phyloP scores from a whole-genome alignment of 371 early-diverging fungal genomes.

The Mucor irregularis region DNA sequence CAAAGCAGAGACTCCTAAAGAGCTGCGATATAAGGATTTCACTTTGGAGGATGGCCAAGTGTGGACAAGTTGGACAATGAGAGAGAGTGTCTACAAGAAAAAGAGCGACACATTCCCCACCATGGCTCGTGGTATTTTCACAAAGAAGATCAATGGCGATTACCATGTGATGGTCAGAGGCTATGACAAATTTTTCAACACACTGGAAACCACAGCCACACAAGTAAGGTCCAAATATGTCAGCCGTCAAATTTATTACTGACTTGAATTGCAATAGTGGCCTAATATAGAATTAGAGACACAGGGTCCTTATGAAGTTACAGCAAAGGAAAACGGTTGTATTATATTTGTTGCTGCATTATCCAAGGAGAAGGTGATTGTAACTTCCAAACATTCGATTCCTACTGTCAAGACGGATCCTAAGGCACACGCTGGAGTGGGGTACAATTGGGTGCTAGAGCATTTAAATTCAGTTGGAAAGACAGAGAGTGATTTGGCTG shows the following conservation, averaged over 20 bases:
- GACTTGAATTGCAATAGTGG: constrained; percentile 42
- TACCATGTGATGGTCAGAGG: constrained; percentile 78
- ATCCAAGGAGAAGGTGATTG: constrained; percentile 63
- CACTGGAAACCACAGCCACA: constrained; percentile 62
- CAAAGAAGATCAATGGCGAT: constrained; percentile 29
- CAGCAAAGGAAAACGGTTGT: constrained; percentile 96
- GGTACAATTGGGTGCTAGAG: constrained; percentile 75
- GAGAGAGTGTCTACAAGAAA: constrained; percentile 58
- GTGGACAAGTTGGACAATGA: constrained; percentile 48
- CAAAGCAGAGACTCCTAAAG: constrained; percentile 10
- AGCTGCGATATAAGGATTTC: constrained; percentile 28
- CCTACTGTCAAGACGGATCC: constrained; percentile 39
- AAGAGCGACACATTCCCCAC: constrained; percentile 63
- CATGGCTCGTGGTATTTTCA: constrained; percentile 84
- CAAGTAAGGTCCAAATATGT: constrained; percentile 23
- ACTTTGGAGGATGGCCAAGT: constrained; percentile 14
- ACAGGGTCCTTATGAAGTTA: constrained; percentile 86
- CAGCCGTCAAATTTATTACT: no score
- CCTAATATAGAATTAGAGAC: constrained; percentile 60
- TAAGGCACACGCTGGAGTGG: constrained; percentile 58
- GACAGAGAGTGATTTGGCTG: constrained; percentile 68
- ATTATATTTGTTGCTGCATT: constrained; percentile 84
- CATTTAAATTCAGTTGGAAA: constrained; percentile 61
- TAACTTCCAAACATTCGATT: constrained; percentile 87
- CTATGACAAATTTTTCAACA: constrained; percentile 95